These are phyloP conservation scores for Apostasia shenzhenica DNA, from an alignment of 106 monocot genomes.

Conservation along the genomic window DNA sequence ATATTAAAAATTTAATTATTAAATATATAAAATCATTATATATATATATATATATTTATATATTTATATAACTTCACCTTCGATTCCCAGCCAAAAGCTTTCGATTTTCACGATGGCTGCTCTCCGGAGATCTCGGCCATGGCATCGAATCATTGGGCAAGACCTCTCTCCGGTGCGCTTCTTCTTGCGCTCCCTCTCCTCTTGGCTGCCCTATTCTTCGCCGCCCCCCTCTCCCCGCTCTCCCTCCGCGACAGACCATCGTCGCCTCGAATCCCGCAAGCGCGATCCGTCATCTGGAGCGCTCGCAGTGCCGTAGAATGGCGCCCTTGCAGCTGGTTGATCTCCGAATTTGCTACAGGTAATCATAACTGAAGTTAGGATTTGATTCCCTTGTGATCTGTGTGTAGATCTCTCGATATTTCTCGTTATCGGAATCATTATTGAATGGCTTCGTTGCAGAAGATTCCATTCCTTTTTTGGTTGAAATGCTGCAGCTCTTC, in stretches of 20 bases:
- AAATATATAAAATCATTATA: too few species aligned
- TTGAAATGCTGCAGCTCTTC: conserved; percentile 68
- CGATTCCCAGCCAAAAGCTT: too few species aligned
- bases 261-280: not conserved
- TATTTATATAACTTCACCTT: too few species aligned
- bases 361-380: not conserved
- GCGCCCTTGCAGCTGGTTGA: conserved; percentile 84
- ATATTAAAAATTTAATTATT: too few species aligned
- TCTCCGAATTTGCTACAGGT: conserved; percentile 5
- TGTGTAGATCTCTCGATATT: not conserved
- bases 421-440: conserved; percentile 4
- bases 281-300: conserved; percentile 41
- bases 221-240: not conserved
- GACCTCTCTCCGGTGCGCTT: conserved; percentile 9
- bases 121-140: not conserved
- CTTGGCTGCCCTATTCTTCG: conserved; percentile 10
- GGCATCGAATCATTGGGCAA: not conserved
- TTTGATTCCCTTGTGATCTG: not conserved
- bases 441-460: conserved; percentile 18
- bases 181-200: conserved; percentile 10
- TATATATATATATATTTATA: too few species aligned
- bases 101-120: too few species aligned
- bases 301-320: conserved; percentile 39
- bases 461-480: conserved; percentile 22
- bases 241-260: not conserved